Evolutionary conservation across 495 filamentous ascomycete genomes (phyloP).

Genomic region (Xylaria nigripes): DNA sequence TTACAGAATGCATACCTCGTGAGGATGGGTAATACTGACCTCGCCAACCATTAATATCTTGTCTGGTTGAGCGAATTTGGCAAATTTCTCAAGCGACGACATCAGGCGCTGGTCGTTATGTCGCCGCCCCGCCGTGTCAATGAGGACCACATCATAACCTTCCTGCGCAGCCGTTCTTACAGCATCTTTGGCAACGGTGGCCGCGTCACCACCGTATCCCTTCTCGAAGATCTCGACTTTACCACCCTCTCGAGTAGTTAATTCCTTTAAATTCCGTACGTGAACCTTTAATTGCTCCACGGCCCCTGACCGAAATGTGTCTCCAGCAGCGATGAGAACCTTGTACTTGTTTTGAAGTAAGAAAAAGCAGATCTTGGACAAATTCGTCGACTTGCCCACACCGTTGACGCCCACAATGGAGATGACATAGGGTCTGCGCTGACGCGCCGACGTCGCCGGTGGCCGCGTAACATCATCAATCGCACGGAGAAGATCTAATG

Average conservation of each 20-base stretch:
- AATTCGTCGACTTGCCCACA: slow-evolving; percentile 93
- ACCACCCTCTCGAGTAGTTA: slow-evolving; percentile 72
- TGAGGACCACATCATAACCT: slow-evolving; percentile 86
- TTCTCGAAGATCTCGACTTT: slow-evolving; percentile 87
- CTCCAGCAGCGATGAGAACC: slow-evolving; percentile 90
- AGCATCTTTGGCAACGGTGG: slow-evolving; percentile 88
- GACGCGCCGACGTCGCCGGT: slow-evolving; percentile 42
- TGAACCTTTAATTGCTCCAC: slow-evolving; percentile 96
- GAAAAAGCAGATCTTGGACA: slow-evolving; percentile 96
- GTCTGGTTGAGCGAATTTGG: slow-evolving; percentile 87
- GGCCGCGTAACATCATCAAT: slow-evolving; percentile 72
- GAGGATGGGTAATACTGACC: slow-evolving; percentile 27
- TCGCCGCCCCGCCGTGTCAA: slow-evolving; percentile 89
- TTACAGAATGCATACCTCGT: slow-evolving; percentile 2
- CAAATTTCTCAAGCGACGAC: slow-evolving; percentile 93
- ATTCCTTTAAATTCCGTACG: slow-evolving; percentile 79
- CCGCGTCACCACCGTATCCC: slow-evolving; percentile 95
- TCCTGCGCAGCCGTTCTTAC: slow-evolving; percentile 67
- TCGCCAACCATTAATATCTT: slow-evolving; percentile 99
- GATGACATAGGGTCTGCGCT: slow-evolving; percentile 82
- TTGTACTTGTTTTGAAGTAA: slow-evolving; percentile 92
- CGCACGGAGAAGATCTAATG: slow-evolving; percentile 86
- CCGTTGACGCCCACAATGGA: slow-evolving; percentile 97
- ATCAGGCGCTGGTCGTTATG: slow-evolving; percentile 95
- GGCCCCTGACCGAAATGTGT: slow-evolving; percentile 95